These are phyloP conservation scores for Lipomyces chichibuensis DNA, from an alignment of 805 yeast species.

Conservation along the genomic window DNA sequence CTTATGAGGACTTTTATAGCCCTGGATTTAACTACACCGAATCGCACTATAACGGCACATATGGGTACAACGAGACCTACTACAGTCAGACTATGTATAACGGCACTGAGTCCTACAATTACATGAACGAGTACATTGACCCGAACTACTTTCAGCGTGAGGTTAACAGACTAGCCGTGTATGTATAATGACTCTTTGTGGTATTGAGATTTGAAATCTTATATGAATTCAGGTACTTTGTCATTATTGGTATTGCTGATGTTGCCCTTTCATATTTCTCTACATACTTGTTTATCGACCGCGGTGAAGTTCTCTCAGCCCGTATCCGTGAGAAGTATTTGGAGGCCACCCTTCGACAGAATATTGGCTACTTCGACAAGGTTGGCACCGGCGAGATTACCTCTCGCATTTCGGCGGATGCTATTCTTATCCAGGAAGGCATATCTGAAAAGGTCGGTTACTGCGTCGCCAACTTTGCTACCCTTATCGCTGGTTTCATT, in stretches of 20 bases:
- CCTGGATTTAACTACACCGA: slow-evolving; percentile 44
- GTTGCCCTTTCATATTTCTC: slow-evolving; percentile 40
- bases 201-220: background rate
- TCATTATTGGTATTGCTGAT: slow-evolving; percentile 48
- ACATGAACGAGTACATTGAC: slow-evolving; percentile 19
- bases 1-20: slow-evolving; percentile 41
- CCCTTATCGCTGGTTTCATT: slow-evolving; percentile 47
- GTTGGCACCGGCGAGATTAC: slow-evolving; percentile 51
- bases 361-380: slow-evolving; percentile 49
- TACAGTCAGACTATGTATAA: slow-evolving; percentile 14
- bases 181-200: slow-evolving; percentile 22
- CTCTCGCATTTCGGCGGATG: slow-evolving; percentile 49
- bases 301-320: slow-evolving; percentile 50
- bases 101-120: slow-evolving; percentile 7
- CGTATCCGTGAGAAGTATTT: slow-evolving; percentile 48
- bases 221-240: slow-evolving; percentile 41
- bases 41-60: slow-evolving; percentile 21
- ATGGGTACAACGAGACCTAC: slow-evolving; percentile 16
- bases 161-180: slow-evolving; percentile 32
- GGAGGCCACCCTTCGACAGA: slow-evolving; percentile 47
- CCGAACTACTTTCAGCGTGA: slow-evolving; percentile 30
- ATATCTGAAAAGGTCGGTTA: slow-evolving; percentile 50
- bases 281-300: slow-evolving; percentile 46
- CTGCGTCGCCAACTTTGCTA: slow-evolving; percentile 47
- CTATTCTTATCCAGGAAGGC: slow-evolving; percentile 49